Evolutionary conservation across 805 yeast genomes (phyloP).

Genomic region (Candida awuae): DNA sequence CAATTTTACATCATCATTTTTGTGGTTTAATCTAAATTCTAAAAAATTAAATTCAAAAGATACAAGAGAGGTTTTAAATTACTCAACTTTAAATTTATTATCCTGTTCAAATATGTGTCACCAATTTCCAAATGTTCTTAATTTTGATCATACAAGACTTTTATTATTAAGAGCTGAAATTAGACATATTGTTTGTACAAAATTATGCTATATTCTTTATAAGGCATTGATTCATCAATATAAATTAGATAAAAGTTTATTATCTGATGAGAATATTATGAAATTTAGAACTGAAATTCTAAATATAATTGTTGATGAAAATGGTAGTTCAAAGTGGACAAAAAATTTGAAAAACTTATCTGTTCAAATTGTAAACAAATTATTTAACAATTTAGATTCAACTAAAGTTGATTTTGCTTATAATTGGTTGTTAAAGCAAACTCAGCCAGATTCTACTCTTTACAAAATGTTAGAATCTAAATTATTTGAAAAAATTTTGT

Average conservation of each 20-base stretch:
- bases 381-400: conserved; percentile 22
- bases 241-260: conserved; percentile 28
- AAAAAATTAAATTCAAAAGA: conserved; percentile 13
- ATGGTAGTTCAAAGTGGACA: conserved; percentile 87
- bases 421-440: conserved; percentile 77
- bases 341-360: conserved; percentile 67
- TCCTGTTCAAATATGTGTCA: conserved; percentile 75
- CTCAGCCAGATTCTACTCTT: conserved; percentile 73
- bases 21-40: conserved; percentile 51
- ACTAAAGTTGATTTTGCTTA: conserved; percentile 53
- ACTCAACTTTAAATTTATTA: conserved; percentile 53
- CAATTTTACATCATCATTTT: conserved; percentile 49
- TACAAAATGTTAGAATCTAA: conserved; percentile 68
- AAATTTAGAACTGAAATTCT: conserved; percentile 61
- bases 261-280: conserved; percentile 29
- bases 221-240: conserved; percentile 49
- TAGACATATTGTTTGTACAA: conserved; percentile 73
- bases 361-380: conserved; percentile 49
- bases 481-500: conserved; percentile 26
- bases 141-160: conserved; percentile 77
- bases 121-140: conserved; percentile 75
- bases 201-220: conserved; percentile 63
- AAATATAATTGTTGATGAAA: conserved; percentile 75
- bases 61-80: conserved; percentile 32
- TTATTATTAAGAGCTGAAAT: conserved; percentile 77